phyloP scores from a whole-genome alignment of 768 basidiomycete genomes.

The Lactifluus pinguis region DNA sequence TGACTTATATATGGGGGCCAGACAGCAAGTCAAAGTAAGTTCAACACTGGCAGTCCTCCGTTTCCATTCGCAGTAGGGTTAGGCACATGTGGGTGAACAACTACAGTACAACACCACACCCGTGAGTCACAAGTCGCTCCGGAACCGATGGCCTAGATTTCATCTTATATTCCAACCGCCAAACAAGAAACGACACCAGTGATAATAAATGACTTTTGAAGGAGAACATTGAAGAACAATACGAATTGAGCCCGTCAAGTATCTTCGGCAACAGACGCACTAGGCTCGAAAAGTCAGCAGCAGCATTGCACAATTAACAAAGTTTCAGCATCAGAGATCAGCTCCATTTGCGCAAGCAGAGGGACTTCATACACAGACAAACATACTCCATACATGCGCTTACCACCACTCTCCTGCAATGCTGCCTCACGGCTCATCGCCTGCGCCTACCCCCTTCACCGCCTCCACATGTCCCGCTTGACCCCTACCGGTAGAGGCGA shows the following conservation, averaged over 20 bases:
- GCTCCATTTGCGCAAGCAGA: neutral
- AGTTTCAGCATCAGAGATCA: neutral
- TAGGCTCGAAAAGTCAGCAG: neutral
- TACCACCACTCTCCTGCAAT: neutral
- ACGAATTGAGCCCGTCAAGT: neutral
- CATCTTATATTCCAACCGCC: neutral
- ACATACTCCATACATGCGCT: slow-evolving; percentile 3
- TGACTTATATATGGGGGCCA: neutral
- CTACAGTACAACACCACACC: neutral
- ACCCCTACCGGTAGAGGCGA: no score
- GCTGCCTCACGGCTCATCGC: neutral
- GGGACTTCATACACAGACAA: neutral
- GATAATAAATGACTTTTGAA: neutral
- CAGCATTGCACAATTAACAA: neutral
- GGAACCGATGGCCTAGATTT: neutral
- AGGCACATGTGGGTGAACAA: neutral
- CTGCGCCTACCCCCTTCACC: neutral
- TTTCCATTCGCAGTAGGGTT: neutral
- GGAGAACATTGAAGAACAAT: neutral
- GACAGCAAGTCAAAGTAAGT: neutral
- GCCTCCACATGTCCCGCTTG: neutral
- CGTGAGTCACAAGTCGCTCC: neutral
- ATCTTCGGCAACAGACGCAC: neutral
- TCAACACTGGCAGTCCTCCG: neutral
- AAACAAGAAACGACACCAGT: neutral